These are phyloP conservation scores for Sugiyamaella sp. DNA, from an alignment of 1,139 yeast species.

Conservation along the genomic window DNA sequence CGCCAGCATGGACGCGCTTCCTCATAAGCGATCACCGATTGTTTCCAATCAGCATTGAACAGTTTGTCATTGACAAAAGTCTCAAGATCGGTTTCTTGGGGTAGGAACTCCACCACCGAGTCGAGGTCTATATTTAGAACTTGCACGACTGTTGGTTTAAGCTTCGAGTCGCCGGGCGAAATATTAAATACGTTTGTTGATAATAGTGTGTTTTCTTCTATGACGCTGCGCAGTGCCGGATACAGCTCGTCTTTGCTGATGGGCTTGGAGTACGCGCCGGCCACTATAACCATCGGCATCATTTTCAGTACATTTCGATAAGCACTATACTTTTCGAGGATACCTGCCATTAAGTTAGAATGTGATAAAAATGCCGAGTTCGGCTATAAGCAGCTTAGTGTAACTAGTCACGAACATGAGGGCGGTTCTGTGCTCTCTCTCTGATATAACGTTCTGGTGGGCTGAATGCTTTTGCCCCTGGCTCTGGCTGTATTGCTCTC, in stretches of 20 bases:
- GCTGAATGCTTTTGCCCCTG: too few relatives aligned
- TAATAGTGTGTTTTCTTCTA: conserved; percentile 22
- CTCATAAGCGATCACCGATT: conserved; percentile 20
- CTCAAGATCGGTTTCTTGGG: conserved; percentile 19
- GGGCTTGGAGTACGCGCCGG: conserved; percentile 23
- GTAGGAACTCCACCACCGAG: conserved; percentile 22
- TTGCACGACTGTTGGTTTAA: conserved; percentile 16
- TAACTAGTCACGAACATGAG: too few relatives aligned
- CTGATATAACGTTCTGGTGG: too few relatives aligned
- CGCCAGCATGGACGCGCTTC: conserved; percentile 30
- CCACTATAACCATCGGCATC: conserved; percentile 28
- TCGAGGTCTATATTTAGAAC: conserved; percentile 23
- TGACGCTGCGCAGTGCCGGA: conserved; percentile 25
- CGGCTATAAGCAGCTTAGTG: not conserved
- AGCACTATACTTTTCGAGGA: conserved; percentile 28
- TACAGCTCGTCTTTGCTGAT: conserved; percentile 23
- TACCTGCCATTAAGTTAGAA: conserved; percentile 17
- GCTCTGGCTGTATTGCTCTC: too few relatives aligned
- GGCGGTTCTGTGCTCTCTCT: too few relatives aligned
- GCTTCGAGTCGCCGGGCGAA: not conserved
- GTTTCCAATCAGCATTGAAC: conserved; percentile 8
- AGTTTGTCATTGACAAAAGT: conserved; percentile 21
- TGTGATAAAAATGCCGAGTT: too few relatives aligned
- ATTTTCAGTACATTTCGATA: conserved; percentile 21
- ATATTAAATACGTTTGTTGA: conserved; percentile 21